phyloP scores from a whole-genome alignment of 495 filamentous ascomycete genomes.

The Mytilinidion resinicola region DNA sequence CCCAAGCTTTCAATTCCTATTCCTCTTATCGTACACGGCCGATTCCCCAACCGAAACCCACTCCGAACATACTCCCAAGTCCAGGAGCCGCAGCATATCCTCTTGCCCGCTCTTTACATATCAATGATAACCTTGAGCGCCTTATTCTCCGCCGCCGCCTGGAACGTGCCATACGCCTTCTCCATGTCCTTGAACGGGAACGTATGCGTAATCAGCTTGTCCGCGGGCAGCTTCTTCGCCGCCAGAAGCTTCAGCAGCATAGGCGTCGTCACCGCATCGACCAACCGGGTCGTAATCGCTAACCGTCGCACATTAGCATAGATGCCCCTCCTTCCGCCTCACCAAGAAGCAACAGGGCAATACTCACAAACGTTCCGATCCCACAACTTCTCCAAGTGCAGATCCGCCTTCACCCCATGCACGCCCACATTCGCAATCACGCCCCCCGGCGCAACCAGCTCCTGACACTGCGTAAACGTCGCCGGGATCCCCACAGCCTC shows the following conservation, averaged over 20 bases:
- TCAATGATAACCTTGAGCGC: constrained; percentile 38
- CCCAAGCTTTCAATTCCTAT: no score
- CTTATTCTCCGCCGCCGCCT: constrained; percentile 32
- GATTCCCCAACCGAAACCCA: no score
- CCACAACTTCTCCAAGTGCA: constrained; percentile 34
- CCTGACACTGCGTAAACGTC: constrained; percentile 43
- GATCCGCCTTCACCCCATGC: constrained; percentile 40
- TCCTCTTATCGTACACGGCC: no score
- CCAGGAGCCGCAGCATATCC: no score
- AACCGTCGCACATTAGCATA: constrained; percentile 5
- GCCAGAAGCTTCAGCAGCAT: constrained; percentile 40
- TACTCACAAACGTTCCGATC: constrained; percentile 33
- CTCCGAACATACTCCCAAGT: no score
- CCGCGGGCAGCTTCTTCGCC: constrained; percentile 35
- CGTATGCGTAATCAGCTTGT: constrained; percentile 41
- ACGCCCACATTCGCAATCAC: constrained; percentile 50
- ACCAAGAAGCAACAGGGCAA: neutral
- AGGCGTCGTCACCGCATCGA: constrained; percentile 42
- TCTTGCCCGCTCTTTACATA: constrained; percentile 1
- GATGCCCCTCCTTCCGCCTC: constrained; percentile 14
- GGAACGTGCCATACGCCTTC: constrained; percentile 37
- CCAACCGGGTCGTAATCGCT: constrained; percentile 44
- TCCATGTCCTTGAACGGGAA: constrained; percentile 38
- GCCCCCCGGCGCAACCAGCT: constrained; percentile 46
- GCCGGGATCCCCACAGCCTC: constrained; percentile 49